Percentiles rank a stretch among this genome's conserved stretches.
Evolutionary conservation across 139 green algal species (phyloP).

Genomic region (Choricystis sp.): DNA sequence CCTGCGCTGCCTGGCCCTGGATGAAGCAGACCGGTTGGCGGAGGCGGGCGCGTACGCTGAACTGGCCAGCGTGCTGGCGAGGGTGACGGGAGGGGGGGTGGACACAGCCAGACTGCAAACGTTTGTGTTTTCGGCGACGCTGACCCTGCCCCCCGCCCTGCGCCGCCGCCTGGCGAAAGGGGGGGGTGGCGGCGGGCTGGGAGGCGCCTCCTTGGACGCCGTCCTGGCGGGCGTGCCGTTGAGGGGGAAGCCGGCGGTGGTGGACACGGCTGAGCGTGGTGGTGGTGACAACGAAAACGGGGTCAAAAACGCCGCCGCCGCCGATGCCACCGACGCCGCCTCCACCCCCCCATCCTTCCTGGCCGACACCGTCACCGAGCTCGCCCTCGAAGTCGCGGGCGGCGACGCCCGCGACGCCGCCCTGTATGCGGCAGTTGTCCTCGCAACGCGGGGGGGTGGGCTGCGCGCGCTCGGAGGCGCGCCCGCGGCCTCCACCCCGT

Average conservation of each 20-base stretch:
- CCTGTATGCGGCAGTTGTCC: conserved; percentile 79
- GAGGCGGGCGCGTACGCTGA: conserved; percentile 63
- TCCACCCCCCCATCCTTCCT: conserved; percentile 10
- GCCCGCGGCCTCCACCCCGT: too few species aligned
- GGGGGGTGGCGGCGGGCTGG: neutral
- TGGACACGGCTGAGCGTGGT: neutral
- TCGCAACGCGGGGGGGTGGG: conserved; percentile 59
- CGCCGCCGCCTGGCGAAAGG: conserved; percentile 33
- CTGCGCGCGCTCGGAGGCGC: too few species aligned
- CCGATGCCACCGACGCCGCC: conserved; percentile 37
- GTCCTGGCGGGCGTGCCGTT: neutral
- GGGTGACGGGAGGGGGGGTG: neutral
- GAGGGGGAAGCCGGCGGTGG: neutral
- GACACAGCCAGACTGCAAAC: conserved; percentile 47
- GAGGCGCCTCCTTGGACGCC: neutral
- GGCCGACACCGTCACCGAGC: neutral
- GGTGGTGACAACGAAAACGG: too few species aligned
- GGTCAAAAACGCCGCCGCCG: conserved; percentile 27
- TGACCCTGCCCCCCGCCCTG: conserved; percentile 68
- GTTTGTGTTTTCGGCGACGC: conserved; percentile 91
- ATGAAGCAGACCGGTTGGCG: conserved; percentile 95
- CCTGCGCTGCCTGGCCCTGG: conserved; percentile 71
- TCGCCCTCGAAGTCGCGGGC: conserved; percentile 10
- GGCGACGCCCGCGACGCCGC: conserved; percentile 57
- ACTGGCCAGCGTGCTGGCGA: conserved; percentile 64